phyloP scores from a whole-genome alignment of 495 filamentous ascomycete species.

The Pyronema omphalodes region DNA sequence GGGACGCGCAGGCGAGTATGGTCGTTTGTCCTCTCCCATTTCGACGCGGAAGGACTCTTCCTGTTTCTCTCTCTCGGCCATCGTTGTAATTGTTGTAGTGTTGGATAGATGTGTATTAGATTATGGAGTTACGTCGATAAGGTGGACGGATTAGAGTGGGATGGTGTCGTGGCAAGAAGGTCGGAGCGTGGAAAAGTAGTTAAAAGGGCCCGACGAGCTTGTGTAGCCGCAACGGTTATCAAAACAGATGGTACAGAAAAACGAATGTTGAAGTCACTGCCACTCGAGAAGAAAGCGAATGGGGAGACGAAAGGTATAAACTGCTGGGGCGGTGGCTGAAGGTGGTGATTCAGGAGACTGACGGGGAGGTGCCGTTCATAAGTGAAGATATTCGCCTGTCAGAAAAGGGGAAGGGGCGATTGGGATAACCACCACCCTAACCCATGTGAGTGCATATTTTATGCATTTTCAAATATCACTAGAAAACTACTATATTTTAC shows the following conservation, averaged over 20 bases:
- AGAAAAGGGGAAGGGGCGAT: no score
- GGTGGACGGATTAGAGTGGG: no score
- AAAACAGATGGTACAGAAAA: not conserved
- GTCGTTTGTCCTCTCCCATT: constrained; percentile 41
- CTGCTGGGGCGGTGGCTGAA: not conserved
- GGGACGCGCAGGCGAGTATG: constrained; percentile 31
- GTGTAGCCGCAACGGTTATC: not conserved
- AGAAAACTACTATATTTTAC: no score
- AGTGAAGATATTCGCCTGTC: no score
- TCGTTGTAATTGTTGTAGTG: constrained; percentile 17
- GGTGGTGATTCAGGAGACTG: not conserved
- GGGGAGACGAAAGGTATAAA: not conserved
- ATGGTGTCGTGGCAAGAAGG: no score
- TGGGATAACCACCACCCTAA: no score
- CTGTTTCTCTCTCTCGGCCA: constrained; percentile 70
- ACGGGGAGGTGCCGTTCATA: not conserved
- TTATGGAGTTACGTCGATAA: not conserved
- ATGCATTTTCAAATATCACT: no score
- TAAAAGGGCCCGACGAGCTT: not conserved
- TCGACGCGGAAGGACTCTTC: constrained; percentile 54
- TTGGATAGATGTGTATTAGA: not conserved
- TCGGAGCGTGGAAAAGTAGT: no score
- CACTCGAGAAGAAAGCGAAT: not conserved
- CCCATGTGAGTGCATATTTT: no score
- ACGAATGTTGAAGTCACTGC: constrained; percentile 1